Evolutionary conservation across 2,329 filamentous ascomycete genomes (phyloP).

Genomic region (Mycosphaerelloides madeirae): DNA sequence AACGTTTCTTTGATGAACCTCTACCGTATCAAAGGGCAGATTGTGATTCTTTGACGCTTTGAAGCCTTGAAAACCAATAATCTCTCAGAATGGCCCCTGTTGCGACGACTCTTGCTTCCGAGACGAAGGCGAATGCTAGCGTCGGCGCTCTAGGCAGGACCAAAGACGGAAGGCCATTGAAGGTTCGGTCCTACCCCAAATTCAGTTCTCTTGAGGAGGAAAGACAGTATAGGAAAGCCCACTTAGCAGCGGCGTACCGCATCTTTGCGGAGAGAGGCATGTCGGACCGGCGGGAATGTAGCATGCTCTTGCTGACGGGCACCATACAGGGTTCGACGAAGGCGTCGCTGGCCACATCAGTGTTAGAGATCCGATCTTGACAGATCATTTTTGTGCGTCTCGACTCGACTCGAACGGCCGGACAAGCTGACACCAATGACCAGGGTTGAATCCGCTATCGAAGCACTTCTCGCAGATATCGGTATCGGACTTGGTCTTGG

Average conservation of each 20-base stretch:
- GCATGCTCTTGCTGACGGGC: not conserved
- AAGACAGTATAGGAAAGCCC: constrained; percentile 39
- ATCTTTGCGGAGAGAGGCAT: constrained; percentile 38
- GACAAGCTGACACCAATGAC: not conserved
- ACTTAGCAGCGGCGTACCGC: constrained; percentile 42
- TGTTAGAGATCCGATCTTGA: constrained; percentile 36
- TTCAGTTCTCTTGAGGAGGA: constrained; percentile 37
- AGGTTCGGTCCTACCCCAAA: constrained; percentile 43
- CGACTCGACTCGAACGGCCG: too few relatives aligned
- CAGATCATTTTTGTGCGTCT: constrained; percentile 33
- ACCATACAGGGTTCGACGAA: constrained; percentile 34
- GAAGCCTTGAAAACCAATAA: too few relatives aligned
- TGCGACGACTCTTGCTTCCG: constrained; percentile 33
- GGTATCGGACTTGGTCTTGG: constrained; percentile 42
- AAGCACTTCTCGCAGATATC: constrained; percentile 43
- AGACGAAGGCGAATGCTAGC: constrained; percentile 38
- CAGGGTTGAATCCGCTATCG: constrained; percentile 40
- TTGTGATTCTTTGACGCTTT: too few relatives aligned
- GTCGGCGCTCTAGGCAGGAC: constrained; percentile 46
- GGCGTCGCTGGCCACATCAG: constrained; percentile 41
- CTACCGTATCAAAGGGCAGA: too few relatives aligned
- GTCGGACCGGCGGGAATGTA: not conserved
- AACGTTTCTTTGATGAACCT: too few relatives aligned
- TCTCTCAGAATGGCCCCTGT: constrained; percentile 37
- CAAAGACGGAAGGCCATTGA: constrained; percentile 42